These are phyloP conservation scores for Aspergillus tanneri DNA, from an alignment of 2,329 filamentous ascomycete genomes.

Conservation along the genomic window DNA sequence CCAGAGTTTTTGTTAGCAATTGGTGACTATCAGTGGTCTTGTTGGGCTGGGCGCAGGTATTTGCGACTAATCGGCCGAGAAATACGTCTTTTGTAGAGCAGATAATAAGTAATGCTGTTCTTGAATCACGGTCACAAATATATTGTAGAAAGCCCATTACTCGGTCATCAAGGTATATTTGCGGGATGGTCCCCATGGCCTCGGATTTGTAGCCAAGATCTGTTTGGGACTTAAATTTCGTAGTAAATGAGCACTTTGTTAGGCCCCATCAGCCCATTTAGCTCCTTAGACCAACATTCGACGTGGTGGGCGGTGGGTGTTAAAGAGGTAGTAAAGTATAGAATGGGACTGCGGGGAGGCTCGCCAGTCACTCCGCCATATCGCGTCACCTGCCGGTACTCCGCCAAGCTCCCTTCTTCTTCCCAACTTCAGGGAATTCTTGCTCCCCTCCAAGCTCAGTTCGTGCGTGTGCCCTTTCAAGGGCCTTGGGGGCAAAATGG, in stretches of 20 bases:
- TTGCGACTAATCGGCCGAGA: conserved; percentile 56
- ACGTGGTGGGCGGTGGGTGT: not conserved
- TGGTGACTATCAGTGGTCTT: conserved; percentile 28
- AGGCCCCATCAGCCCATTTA: not conserved
- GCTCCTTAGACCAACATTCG: not conserved
- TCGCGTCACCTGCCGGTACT: conserved; percentile 11
- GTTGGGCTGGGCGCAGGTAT: conserved; percentile 39
- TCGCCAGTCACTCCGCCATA: not conserved
- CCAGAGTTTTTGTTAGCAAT: conserved; percentile 64
- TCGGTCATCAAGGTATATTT: conserved; percentile 51
- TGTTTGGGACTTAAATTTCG: no score
- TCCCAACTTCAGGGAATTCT: conserved; percentile 7
- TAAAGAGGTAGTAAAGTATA: not conserved
- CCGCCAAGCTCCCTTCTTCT: conserved; percentile 12
- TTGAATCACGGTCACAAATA: conserved; percentile 56
- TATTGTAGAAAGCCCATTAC: conserved; percentile 59
- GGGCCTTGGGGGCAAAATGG: conserved; percentile 60
- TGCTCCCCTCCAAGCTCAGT: conserved; percentile 3
- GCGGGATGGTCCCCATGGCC: conserved; percentile 21
- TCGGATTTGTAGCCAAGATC: no score
- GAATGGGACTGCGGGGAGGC: not conserved
- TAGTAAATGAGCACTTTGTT: not conserved
- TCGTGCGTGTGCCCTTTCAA: conserved; percentile 3
- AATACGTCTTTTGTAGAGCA: conserved; percentile 68
- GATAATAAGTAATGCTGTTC: conserved; percentile 68